Evolutionary conservation across 2,329 filamentous ascomycete species (phyloP), one percentile per base, ranked within the genome.

Genomic region (Sclerotiophoma versabilis): DNA sequence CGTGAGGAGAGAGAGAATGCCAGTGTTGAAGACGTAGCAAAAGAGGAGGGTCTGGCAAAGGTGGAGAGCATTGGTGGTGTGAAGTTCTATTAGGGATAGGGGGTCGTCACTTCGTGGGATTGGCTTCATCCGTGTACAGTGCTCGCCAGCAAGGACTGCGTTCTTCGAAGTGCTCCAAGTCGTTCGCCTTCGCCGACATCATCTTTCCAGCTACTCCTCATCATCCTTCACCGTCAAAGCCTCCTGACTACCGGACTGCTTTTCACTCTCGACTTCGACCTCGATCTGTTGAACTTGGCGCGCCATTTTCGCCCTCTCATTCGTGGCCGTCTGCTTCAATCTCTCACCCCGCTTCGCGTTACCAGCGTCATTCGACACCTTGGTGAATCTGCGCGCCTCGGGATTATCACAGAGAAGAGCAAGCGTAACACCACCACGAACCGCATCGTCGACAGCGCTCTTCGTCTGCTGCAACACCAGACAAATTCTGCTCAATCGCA

Each of bases 11-110:
- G 66, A 23, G 26, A 22, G 27, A 17, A 34, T 20, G 42, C 26
- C 23, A 12, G 32, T 15, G 20, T 25, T 23, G 42, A 58, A 11
- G 55, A 59, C 15, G 47, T 53, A 6, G 41, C 19, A 1, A 36
- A 49, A 29, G 38, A 43, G 11, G 39, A 55, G 42, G 36, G 23
- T 23, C 26, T 57, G 29, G 36, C 27, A 36, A 61, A 66, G 41
- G 70, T 72, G n/a, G 71, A 73, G 46, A 66, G 64, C 30, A 53
- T 69, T 45, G 59, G 65, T 17, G 68, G 68, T 4, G 65, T 68
- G n/a, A 68, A 60, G 23, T 74, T 74, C 20, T 74, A 74, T 46
- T 73, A 61, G 58, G 33, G 23, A 0, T 14, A 14, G 68, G 57
- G 56, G 27, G 43, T 29, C 29, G 14, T 30, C 19, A 29, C 5